Evolutionary conservation across 176 grass and related monocot species (phyloP).

Genomic region (Cocos nucifera): DNA sequence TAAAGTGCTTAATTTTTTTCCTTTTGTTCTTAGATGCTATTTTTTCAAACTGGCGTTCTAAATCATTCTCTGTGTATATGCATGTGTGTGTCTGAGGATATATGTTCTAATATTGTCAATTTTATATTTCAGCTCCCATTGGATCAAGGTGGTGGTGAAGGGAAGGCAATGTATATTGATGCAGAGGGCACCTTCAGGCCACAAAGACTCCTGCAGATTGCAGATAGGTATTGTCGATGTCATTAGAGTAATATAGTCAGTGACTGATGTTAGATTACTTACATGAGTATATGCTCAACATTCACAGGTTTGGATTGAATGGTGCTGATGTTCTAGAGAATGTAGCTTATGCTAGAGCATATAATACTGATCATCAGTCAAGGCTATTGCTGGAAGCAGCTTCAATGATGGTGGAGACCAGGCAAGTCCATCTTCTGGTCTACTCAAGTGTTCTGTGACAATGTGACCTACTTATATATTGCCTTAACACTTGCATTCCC

Average conservation of each 20-base stretch:
- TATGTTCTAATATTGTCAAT: background rate
- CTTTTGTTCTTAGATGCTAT: background rate
- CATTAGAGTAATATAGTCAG: background rate
- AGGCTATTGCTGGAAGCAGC: constrained; percentile 81
- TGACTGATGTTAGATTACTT: no score
- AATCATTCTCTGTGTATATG: background rate
- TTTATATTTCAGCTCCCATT: constrained; percentile 60
- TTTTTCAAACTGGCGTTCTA: background rate
- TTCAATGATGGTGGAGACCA: constrained; percentile 94
- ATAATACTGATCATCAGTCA: constrained; percentile 90
- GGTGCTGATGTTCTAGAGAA: constrained; percentile 92
- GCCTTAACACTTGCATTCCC: no score
- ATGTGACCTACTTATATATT: no score
- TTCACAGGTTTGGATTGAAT: constrained; percentile 78
- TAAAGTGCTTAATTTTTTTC: constrained; percentile 2
- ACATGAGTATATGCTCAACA: no score
- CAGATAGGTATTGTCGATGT: constrained; percentile 44
- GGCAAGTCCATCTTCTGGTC: constrained; percentile 25
- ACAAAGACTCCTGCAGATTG: constrained; percentile 86
- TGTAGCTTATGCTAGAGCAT: constrained; percentile 90
- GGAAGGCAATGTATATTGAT: constrained; percentile 89
- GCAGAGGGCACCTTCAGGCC: constrained; percentile 92
- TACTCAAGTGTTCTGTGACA: background rate
- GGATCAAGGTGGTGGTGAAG: constrained; percentile 96
- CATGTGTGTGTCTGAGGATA: no score